Evolutionary conservation across 257 asterid genomes (phyloP).

Genomic region (Solanum tacnaense): DNA sequence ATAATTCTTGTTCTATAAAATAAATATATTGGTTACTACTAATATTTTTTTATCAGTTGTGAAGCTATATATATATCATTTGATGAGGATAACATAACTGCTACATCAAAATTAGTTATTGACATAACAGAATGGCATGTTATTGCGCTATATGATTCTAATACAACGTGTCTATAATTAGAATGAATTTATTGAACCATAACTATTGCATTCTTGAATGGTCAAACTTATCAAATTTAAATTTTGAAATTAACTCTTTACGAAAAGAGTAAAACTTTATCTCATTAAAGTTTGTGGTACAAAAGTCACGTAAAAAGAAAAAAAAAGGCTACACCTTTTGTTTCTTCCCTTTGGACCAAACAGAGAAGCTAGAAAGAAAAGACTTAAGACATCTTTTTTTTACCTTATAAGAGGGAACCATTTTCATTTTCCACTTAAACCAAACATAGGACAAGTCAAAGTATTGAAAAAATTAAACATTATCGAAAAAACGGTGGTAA

Average conservation of each 20-base stretch:
- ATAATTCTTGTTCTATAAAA: too few relatives aligned
- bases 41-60: fast-evolving
- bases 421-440: neutral
- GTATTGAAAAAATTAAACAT: neutral
- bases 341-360: neutral
- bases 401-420: neutral
- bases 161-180: too few relatives aligned
- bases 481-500: fast-evolving
- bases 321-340: neutral
- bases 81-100: fast-evolving
- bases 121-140: too few relatives aligned
- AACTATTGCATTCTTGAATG: neutral
- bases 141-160: neutral
- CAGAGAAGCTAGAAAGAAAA: neutral
- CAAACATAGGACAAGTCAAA: neutral
- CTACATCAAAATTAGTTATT: too few relatives aligned
- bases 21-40: too few relatives aligned
- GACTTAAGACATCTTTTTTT: neutral
- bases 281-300: neutral
- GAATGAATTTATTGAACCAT: neutral
- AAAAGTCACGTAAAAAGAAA: neutral
- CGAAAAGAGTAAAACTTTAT: neutral
- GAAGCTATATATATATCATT: neutral
- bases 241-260: neutral
- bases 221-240: neutral